Base-by-base conservation (phyloP, 148 eudicot genomes). In the Cornus suecica region DNA sequence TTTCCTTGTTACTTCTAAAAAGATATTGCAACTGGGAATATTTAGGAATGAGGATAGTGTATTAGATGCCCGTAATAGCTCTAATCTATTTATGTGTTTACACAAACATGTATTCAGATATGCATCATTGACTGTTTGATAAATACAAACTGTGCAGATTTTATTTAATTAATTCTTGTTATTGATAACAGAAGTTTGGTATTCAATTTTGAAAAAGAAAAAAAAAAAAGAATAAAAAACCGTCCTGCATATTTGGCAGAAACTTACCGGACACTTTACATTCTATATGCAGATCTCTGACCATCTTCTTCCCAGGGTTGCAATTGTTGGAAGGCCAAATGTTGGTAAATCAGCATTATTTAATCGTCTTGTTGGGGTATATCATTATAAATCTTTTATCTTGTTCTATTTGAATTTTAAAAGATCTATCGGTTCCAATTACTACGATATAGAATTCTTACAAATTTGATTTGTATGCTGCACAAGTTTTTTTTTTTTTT, bases 331-430 rank as follows among this genome's bases (percentile, higher is more conserved):
- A 78, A 88, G 97, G 87, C 99, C 99, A 70, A 95, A 95, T 92
- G 99, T 95, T 77, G 97, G 99, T 72, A 95, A 95, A 86, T 95
- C 99, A 71, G 99, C 99, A 73, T 76, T 95, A 69, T 95, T 95
- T 83, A 95, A 95, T 75, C 97, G 97, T 58, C 94, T 95, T 61
- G 97, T 95, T 79, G 99, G 99, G 97, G 99, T 95, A 91, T 29
- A 61, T 80, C 15, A 37, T 66, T 70, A 42, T 68, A 62, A 70
- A 62, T 71, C 51, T 65, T 65, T 64, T 11, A 68, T 23, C 25
- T 72, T 72, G 74, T n/a, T 52, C 8, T 32, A 18, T 26, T 2
- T 66, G 51, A 75, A 23, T 48, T 13, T 54, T n/a, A 66, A 51
- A 26, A 66, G 29, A n/a, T 30, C 23, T 68, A 37, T 66, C 11